Percentiles rank a stretch among this genome's conserved stretches.
Conservation (phyloP, 441 rosid species). For the Corymbia calophylla region DNA sequence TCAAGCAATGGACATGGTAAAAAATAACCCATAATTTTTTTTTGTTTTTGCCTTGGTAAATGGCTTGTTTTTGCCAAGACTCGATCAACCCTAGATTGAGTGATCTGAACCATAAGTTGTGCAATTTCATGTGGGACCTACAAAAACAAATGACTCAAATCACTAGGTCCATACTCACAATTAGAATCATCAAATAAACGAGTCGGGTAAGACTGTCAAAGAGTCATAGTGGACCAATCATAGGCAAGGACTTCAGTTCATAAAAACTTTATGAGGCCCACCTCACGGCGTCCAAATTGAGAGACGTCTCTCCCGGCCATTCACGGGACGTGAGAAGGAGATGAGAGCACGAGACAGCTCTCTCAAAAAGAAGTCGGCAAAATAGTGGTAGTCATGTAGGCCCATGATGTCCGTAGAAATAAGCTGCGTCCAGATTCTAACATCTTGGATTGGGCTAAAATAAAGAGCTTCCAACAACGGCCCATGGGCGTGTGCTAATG, state of each 20-base stretch:
- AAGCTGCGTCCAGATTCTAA: neutral
- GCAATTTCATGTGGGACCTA: neutral
- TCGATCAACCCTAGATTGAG: neutral
- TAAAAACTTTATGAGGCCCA: neutral
- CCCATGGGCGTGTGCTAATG: neutral
- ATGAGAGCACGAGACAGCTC: neutral
- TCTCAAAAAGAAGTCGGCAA: neutral
- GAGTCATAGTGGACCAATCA: neutral
- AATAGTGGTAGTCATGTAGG: neutral
- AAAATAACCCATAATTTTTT: fast-evolving
- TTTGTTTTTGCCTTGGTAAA: neutral
- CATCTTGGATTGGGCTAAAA: neutral
- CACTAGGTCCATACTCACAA: neutral
- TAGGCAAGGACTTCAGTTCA: neutral
- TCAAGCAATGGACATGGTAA: neutral
- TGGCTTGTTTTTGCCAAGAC: neutral
- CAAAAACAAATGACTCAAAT: neutral
- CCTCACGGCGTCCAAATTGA: neutral
- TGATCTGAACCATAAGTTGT: neutral
- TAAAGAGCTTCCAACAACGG: neutral
- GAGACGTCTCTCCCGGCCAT: neutral
- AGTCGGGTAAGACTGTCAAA: neutral
- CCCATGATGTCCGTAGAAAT: neutral
- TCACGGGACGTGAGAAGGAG: neutral
- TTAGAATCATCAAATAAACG: no score